Evolutionary conservation across 73 alveolate genomes (phyloP).

Genomic region (Halteria grandinella): DNA sequence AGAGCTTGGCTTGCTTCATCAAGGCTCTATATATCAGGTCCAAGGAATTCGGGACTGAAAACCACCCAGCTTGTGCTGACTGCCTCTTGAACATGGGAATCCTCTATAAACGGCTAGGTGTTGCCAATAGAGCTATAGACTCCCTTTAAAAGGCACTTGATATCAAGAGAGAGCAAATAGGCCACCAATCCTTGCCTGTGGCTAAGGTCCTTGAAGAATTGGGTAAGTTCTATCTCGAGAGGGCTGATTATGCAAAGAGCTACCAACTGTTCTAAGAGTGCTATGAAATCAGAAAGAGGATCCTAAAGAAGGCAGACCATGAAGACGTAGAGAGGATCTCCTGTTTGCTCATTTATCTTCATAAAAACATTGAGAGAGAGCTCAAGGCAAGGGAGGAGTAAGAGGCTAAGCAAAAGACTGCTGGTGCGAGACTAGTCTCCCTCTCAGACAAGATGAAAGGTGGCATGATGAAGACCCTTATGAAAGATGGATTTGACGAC

Average conservation of each 20-base stretch:
- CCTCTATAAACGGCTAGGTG: conserved; percentile 18
- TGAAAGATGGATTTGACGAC: neutral
- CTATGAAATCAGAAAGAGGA: conserved; percentile 39
- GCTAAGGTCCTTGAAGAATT: conserved; percentile 32
- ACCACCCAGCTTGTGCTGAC: conserved; percentile 31
- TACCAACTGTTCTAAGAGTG: conserved; percentile 21
- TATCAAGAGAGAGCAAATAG: conserved; percentile 34
- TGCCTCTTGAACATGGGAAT: conserved; percentile 53
- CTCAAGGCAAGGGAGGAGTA: conserved; percentile 1
- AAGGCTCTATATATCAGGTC: conserved; percentile 25
- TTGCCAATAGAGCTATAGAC: neutral
- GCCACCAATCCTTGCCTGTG: conserved; percentile 24
- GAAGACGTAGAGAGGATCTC: conserved; percentile 19
- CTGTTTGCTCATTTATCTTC: conserved; percentile 17
- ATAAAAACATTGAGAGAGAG: conserved; percentile 29
- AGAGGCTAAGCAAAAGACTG: neutral
- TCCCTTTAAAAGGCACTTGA: conserved; percentile 19
- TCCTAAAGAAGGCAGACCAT: conserved; percentile 15
- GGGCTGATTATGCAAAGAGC: neutral
- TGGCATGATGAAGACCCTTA: neutral
- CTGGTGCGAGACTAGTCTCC: neutral
- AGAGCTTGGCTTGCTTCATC: conserved; percentile 51
- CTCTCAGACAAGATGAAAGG: neutral
- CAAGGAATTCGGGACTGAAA: conserved; percentile 19
- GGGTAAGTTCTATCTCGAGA: conserved; percentile 45